Evolutionary conservation across 2,329 filamentous ascomycete species (phyloP).

Genomic region (Dactylellina cionopaga): DNA sequence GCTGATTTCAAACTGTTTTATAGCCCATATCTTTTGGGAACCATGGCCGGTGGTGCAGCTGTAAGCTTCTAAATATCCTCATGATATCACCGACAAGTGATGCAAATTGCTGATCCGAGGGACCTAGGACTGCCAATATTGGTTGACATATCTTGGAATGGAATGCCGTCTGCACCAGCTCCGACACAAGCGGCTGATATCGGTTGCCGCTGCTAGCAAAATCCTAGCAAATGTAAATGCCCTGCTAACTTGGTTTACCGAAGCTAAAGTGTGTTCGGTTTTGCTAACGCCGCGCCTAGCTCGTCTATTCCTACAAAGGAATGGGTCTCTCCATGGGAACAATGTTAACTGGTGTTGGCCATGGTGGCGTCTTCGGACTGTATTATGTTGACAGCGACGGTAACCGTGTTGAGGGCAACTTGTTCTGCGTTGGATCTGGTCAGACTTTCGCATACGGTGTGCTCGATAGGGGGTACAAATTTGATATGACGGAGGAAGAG

Average conservation of each 20-base stretch:
- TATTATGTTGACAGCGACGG: slow-evolving; percentile 99
- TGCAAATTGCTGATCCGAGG: neutral
- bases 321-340: slow-evolving; percentile 99
- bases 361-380: slow-evolving; percentile 92
- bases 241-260: too few relatives aligned
- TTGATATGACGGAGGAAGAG: slow-evolving; percentile 85
- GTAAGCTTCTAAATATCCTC: slow-evolving; percentile 63
- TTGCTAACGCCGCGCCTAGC: slow-evolving; percentile 54
- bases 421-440: slow-evolving; percentile 97
- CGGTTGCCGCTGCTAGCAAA: slow-evolving; percentile 95
- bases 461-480: slow-evolving; percentile 91
- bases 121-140: slow-evolving; percentile 90
- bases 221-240: slow-evolving; percentile 88
- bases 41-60: slow-evolving; percentile 97
- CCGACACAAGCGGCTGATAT: slow-evolving; percentile 98
- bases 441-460: slow-evolving; percentile 99
- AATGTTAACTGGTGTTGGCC: slow-evolving; percentile 97
- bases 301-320: slow-evolving; percentile 98
- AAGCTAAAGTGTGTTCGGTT: too few relatives aligned
- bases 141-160: slow-evolving; percentile 98
- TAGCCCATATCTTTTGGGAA: slow-evolving; percentile 75
- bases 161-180: slow-evolving; percentile 99
- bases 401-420: slow-evolving; percentile 88
- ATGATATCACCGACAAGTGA: neutral
- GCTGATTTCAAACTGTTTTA: slow-evolving; percentile 19